Conservation (phyloP, 2,329 filamentous ascomycete species). For the Bipolaris victoriae region DNA sequence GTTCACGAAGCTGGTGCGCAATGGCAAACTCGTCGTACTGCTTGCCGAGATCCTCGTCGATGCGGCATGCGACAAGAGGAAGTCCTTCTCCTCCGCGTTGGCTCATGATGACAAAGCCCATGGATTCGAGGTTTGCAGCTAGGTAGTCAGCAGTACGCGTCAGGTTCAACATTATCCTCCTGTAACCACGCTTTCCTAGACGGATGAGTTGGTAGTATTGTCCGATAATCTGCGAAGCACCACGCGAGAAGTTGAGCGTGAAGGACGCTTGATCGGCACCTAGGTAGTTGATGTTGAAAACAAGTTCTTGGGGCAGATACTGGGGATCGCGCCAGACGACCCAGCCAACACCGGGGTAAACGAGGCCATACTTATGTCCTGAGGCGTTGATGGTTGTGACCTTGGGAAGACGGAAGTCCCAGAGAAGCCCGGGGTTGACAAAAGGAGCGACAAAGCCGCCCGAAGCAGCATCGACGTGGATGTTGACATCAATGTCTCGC, state of each 20-base stretch:
- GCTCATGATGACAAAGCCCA: slow-evolving; percentile 90
- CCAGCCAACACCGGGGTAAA: slow-evolving; percentile 93
- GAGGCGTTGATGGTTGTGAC: slow-evolving; percentile 95
- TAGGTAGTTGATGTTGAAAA: slow-evolving; percentile 99
- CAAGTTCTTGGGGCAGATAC: slow-evolving; percentile 75
- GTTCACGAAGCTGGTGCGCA: slow-evolving; percentile 83
- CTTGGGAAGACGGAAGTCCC: slow-evolving; percentile 90
- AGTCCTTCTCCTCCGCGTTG: slow-evolving; percentile 77
- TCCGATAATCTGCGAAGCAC: slow-evolving; percentile 90
- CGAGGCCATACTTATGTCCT: slow-evolving; percentile 81
- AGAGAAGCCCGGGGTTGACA: slow-evolving; percentile 79
- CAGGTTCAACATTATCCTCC: slow-evolving; percentile 91
- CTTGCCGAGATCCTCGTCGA: slow-evolving; percentile 63
- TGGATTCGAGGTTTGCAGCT: slow-evolving; percentile 69
- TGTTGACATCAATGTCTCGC: slow-evolving; percentile 77
- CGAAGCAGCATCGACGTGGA: slow-evolving; percentile 91
- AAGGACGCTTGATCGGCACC: slow-evolving; percentile 95
- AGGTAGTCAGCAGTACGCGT: slow-evolving; percentile 91
- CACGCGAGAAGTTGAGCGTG: slow-evolving; percentile 97
- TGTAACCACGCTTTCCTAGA: slow-evolving; percentile 89
- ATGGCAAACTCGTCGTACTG: slow-evolving; percentile 62
- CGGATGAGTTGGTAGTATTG: slow-evolving; percentile 98
- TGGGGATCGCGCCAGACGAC: slow-evolving; percentile 83
- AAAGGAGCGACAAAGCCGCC: slow-evolving; percentile 95
- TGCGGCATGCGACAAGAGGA: slow-evolving; percentile 87